phyloP scores from a whole-genome alignment of 768 basidiomycete species.

The Strobilomyces confusus region DNA sequence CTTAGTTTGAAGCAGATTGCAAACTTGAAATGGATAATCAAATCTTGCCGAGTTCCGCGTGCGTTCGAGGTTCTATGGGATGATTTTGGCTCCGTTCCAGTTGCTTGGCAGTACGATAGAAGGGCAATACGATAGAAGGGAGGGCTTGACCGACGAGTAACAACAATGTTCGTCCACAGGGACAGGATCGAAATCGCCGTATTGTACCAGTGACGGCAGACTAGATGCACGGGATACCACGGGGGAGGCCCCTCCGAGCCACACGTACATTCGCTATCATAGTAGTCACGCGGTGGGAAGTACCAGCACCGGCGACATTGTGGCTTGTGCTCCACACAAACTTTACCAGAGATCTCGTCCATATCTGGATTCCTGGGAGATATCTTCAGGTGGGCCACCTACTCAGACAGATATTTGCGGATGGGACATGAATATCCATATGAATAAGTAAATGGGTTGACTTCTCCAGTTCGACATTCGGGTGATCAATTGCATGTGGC shows the following conservation, averaged over 20 bases:
- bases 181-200: background rate
- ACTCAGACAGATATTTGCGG: background rate
- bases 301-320: too few relatives aligned
- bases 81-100: background rate
- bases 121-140: background rate
- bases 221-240: background rate
- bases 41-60: too few relatives aligned
- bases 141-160: background rate
- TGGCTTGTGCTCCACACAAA: too few relatives aligned
- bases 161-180: background rate
- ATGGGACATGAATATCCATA: background rate
- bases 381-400: background rate
- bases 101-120: too few relatives aligned
- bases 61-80: too few relatives aligned
- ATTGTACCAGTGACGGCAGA: background rate
- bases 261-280: too few relatives aligned
- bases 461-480: background rate
- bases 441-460: background rate
- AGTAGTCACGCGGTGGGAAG: too few relatives aligned
- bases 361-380: too few relatives aligned
- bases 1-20: background rate
- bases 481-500: background rate
- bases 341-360: too few relatives aligned
- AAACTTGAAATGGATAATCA: background rate
- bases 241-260: background rate